Percentiles rank a stretch among this genome's conserved stretches.
phyloP scores from a whole-genome alignment of 2,329 filamentous ascomycete species.

The Microcyclosporella mali region DNA sequence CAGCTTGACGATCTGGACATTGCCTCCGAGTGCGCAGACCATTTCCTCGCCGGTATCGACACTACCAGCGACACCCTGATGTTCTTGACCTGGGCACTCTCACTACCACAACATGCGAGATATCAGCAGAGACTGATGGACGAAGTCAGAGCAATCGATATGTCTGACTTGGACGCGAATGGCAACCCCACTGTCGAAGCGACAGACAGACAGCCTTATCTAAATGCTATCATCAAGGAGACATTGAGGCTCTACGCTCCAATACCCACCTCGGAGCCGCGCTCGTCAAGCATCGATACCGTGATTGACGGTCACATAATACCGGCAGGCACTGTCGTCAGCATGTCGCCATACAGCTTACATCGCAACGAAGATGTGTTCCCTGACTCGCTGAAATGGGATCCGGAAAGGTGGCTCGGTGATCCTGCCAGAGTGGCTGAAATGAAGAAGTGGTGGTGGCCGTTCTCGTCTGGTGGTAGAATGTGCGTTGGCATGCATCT shows the following conservation, averaged over 20 bases:
- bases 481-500: conserved; percentile 47
- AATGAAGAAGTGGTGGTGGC: conserved; percentile 41
- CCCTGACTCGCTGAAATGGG: conserved; percentile 32
- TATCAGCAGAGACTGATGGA: conserved; percentile 43
- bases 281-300: conserved; percentile 34
- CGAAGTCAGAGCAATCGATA: conserved; percentile 35
- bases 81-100: conserved; percentile 48
- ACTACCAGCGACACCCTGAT: conserved; percentile 50
- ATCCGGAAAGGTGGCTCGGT: conserved; percentile 36
- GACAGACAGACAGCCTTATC: conserved; percentile 44
- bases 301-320: conserved; percentile 32
- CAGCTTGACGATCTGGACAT: conserved; percentile 41
- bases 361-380: conserved; percentile 40
- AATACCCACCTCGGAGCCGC: conserved; percentile 47
- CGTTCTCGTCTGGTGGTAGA: conserved; percentile 42
- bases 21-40: conserved; percentile 50
- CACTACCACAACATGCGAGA: conserved; percentile 36
- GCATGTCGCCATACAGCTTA: conserved; percentile 38
- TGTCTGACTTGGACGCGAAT: conserved; percentile 17
- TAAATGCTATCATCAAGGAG: conserved; percentile 71
- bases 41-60: conserved; percentile 49
- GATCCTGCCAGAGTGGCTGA: conserved; percentile 20
- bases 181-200: conserved; percentile 38
- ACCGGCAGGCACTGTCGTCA: conserved; percentile 34
- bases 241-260: conserved; percentile 57